These are phyloP conservation scores for Cladosporium phlei DNA, from an alignment of 2,329 filamentous ascomycete species.

Conservation along the genomic window DNA sequence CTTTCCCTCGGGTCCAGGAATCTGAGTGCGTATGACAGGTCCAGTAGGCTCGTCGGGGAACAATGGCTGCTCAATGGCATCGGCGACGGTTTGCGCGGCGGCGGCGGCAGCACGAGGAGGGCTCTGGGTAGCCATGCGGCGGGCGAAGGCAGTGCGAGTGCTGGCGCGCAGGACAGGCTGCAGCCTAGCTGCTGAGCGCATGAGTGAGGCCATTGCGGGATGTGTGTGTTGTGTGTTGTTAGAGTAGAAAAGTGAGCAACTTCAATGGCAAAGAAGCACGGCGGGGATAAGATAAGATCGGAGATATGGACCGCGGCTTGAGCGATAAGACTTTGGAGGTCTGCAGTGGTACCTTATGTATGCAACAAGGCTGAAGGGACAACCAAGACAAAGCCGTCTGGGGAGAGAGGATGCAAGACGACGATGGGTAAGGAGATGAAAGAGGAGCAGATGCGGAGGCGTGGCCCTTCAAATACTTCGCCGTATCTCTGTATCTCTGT, in stretches of 20 bases:
- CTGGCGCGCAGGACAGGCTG: constrained; percentile 24
- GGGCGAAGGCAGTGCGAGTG: constrained; percentile 14
- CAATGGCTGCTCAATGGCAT: constrained; percentile 28
- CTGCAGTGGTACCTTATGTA: no score
- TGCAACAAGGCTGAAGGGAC: no score
- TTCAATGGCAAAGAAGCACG: constrained; percentile 4
- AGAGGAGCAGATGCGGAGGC: neutral
- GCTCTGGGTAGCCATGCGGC: constrained; percentile 28
- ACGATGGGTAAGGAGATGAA: neutral
- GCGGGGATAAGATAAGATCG: constrained; percentile 5
- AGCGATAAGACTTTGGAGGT: constrained; percentile 1
- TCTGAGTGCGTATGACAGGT: constrained; percentile 53
- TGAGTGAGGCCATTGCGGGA: constrained; percentile 28
- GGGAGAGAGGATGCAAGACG: neutral
- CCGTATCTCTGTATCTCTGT: constrained; percentile 8
- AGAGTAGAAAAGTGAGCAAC: neutral
- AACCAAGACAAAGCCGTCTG: no score
- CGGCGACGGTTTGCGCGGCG: constrained; percentile 20
- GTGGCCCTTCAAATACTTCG: constrained; percentile 11
- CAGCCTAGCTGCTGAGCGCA: constrained; percentile 29
- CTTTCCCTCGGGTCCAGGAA: constrained; percentile 73
- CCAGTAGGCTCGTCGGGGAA: constrained; percentile 54
- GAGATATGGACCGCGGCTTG: constrained; percentile 7
- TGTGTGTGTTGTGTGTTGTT: neutral
- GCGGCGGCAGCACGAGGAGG: constrained; percentile 28